A percentile compares a stretch with the other conserved stretches of the same genome.
These are phyloP conservation scores for Geum urbanum DNA, from an alignment of 306 rosid genomes.

Conservation along the genomic window DNA sequence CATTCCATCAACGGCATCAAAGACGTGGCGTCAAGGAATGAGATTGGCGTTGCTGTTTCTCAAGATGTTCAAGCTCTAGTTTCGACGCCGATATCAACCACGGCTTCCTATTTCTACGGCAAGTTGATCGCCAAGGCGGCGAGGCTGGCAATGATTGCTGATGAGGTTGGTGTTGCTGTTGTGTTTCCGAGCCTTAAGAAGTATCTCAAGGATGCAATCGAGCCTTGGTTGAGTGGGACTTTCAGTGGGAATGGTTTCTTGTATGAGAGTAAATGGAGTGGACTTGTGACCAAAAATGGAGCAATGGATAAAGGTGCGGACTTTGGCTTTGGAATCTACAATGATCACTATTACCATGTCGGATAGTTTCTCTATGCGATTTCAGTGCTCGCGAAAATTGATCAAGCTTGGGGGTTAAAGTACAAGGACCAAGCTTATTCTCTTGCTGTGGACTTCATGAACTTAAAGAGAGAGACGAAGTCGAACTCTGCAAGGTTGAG, in stretches of 20 bases:
- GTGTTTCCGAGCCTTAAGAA: conserved; percentile 43
- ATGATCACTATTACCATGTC: conserved; percentile 62
- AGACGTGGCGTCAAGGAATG: conserved; percentile 22
- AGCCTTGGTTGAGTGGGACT: conserved; percentile 75
- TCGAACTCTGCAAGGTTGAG: conserved; percentile 45
- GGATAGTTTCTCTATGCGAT: conserved; percentile 51
- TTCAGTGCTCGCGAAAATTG: conserved; percentile 56
- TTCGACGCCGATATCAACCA: conserved; percentile 25
- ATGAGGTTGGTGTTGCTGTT: conserved; percentile 42
- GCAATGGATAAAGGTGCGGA: conserved; percentile 42
- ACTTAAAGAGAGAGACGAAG: conserved; percentile 24
- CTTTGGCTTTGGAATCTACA: conserved; percentile 64
- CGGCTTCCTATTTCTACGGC: conserved; percentile 45
- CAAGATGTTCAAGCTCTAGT: conserved; percentile 42
- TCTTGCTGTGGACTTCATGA: conserved; percentile 54
- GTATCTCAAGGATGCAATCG: conserved; percentile 48
- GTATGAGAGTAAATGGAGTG: conserved; percentile 64
- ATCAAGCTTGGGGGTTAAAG: conserved; percentile 55
- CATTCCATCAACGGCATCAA: conserved; percentile 51
- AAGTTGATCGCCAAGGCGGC: conserved; percentile 67
- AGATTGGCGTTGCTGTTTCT: conserved; percentile 38
- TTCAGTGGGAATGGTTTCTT: conserved; percentile 59
- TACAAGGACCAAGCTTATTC: conserved; percentile 59
- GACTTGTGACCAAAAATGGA: conserved; percentile 52
- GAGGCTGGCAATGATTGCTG: conserved; percentile 64